phyloP scores from a whole-genome alignment of 1,284 basidiomycete species.

The Microbotryum scabiosae region DNA sequence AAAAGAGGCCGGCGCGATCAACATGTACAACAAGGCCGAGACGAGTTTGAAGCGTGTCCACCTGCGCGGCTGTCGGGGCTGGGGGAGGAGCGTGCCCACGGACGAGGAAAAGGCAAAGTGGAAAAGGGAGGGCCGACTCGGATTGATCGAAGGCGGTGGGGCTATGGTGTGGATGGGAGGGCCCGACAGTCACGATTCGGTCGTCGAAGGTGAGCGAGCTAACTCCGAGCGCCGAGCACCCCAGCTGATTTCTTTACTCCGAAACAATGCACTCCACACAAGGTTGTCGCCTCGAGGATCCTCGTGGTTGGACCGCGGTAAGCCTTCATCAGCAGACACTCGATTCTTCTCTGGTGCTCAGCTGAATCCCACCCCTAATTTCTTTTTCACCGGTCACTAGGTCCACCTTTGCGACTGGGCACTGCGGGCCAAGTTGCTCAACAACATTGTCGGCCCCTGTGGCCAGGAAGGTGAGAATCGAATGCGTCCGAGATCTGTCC shows the following conservation, averaged over 20 bases:
- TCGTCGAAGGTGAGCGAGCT: slow-evolving; percentile 14
- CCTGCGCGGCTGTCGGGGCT: slow-evolving; percentile 27
- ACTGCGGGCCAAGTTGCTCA: slow-evolving; percentile 13
- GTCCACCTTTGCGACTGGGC: slow-evolving; percentile 25
- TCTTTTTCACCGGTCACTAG: slow-evolving; percentile 1
- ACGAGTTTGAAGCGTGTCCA: slow-evolving; percentile 27
- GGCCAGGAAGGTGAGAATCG: slow-evolving; percentile 27
- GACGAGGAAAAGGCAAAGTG: slow-evolving; percentile 16
- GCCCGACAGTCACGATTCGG: slow-evolving; percentile 20
- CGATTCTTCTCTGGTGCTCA: background rate
- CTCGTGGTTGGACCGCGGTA: slow-evolving; percentile 33
- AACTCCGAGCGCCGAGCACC: no score
- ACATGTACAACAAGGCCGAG: slow-evolving; percentile 19
- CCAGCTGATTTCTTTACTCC: no score
- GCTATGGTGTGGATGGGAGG: slow-evolving; percentile 32
- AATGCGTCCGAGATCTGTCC: background rate
- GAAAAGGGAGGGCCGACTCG: slow-evolving; percentile 21
- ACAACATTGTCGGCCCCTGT: slow-evolving; percentile 32
- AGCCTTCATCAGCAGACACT: slow-evolving; percentile 1
- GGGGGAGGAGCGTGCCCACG: slow-evolving; percentile 19
- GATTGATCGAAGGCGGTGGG: slow-evolving; percentile 31
- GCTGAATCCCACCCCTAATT: background rate
- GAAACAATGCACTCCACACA: no score
- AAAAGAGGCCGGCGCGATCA: slow-evolving; percentile 30
- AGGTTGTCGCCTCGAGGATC: slow-evolving; percentile 33